phyloP scores from a whole-genome alignment of 2,329 filamentous ascomycete genomes.

The Aspergillus brunneoviolaceus region DNA sequence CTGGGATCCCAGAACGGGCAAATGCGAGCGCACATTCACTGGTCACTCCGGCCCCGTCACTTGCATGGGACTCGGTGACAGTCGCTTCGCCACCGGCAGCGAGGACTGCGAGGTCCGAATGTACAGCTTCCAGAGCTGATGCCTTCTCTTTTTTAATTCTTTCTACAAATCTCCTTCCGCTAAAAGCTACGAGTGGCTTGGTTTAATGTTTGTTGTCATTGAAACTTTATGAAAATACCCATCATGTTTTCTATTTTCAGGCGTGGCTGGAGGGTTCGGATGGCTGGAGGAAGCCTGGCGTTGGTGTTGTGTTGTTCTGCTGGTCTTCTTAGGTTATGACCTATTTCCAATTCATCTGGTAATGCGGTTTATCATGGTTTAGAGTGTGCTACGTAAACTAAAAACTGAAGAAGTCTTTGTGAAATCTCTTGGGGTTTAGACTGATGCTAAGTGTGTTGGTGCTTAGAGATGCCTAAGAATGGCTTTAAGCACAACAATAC shows the following conservation, averaged over 20 bases:
- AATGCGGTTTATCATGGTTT: background rate
- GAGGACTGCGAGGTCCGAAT: conserved; percentile 91
- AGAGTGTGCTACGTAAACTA: too few relatives aligned
- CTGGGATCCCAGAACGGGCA: conserved; percentile 90
- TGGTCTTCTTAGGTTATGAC: background rate
- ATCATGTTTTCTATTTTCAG: background rate
- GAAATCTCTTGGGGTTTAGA: too few relatives aligned
- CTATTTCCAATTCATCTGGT: background rate
- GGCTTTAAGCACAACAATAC: too few relatives aligned
- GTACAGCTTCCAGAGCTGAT: conserved; percentile 64
- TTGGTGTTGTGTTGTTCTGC: background rate
- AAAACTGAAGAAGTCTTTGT: too few relatives aligned
- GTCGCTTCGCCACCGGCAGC: conserved; percentile 83
- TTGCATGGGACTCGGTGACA: conserved; percentile 87
- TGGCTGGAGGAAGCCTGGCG: background rate
- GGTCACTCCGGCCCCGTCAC: conserved; percentile 90
- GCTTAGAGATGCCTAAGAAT: too few relatives aligned
- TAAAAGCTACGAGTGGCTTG: background rate
- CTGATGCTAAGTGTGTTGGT: too few relatives aligned
- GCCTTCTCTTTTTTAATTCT: conserved; percentile 3
- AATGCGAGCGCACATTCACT: conserved; percentile 88
- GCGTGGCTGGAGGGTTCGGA: background rate
- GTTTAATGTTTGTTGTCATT: background rate
- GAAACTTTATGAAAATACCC: conserved; percentile 1
- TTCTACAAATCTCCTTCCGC: conserved; percentile 7